Conservation (phyloP, 345 rosid genomes). For the Gossypium rotundifolium region DNA sequence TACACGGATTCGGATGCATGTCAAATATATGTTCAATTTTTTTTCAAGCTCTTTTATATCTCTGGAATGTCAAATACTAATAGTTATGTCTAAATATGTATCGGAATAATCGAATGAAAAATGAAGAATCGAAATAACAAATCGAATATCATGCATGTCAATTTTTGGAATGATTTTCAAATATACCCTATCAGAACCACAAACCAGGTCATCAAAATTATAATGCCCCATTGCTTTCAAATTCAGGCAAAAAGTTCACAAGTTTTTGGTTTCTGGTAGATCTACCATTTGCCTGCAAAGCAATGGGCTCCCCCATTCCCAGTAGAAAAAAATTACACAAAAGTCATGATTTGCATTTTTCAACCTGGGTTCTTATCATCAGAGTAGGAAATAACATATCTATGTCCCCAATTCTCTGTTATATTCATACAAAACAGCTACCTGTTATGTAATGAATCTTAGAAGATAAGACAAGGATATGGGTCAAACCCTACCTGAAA, state of each 20-base stretch:
- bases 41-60: neutral
- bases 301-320: neutral
- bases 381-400: too few species aligned
- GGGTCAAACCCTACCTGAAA: neutral
- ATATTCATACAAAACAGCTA: neutral
- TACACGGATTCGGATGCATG: neutral
- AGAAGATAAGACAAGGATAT: constrained; percentile 6
- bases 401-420: neutral
- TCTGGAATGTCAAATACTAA: neutral
- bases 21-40: neutral
- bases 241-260: neutral
- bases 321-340: neutral
- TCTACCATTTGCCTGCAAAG: constrained; percentile 5
- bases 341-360: too few species aligned
- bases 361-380: too few species aligned
- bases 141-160: too few species aligned
- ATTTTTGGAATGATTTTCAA: neutral
- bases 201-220: neutral
- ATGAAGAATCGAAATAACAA: too few species aligned
- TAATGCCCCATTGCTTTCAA: neutral
- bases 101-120: too few species aligned
- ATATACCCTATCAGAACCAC: neutral
- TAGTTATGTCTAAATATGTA: neutral
- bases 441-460: constrained; percentile 10
- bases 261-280: neutral